phyloP scores from a whole-genome alignment of 108 stramenopile species.

The Stephanodiscus minutulus region DNA sequence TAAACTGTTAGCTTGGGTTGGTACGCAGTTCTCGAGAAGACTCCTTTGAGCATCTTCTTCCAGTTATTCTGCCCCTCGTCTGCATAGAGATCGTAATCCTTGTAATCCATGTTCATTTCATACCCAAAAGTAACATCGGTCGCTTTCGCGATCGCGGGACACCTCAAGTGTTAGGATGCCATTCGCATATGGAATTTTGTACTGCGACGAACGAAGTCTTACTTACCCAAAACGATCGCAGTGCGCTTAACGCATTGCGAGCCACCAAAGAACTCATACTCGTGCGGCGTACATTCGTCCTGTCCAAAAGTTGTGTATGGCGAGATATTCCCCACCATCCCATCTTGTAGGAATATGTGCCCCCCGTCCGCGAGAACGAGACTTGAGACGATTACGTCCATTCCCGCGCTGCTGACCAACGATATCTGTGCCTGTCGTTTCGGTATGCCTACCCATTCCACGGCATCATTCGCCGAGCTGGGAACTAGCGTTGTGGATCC shows the following conservation, averaged over 20 bases:
- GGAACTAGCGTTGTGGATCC: conserved; percentile 57
- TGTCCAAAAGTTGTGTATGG: conserved; percentile 34
- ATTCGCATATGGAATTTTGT: background rate
- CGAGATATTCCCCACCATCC: conserved; percentile 32
- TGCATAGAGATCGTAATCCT: conserved; percentile 30
- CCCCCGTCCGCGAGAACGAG: conserved; percentile 62
- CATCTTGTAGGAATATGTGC: conserved; percentile 65
- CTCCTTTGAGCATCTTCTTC: conserved; percentile 44
- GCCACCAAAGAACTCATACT: conserved; percentile 63
- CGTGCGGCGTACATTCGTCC: conserved; percentile 48
- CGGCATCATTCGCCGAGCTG: conserved; percentile 38
- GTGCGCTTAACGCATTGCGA: conserved; percentile 57
- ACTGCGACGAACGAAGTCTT: background rate
- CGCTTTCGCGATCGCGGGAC: background rate
- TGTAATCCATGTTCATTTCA: conserved; percentile 35
- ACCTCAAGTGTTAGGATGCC: background rate
- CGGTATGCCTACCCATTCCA: conserved; percentile 62
- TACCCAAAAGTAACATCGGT: conserved; percentile 65
- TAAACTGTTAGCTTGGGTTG: conserved; percentile 57
- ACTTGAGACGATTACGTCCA: conserved; percentile 49
- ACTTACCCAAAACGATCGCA: conserved; percentile 42
- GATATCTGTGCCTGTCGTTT: conserved; percentile 68
- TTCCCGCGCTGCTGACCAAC: conserved; percentile 66
- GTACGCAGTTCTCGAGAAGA: conserved; percentile 54
- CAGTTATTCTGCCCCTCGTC: conserved; percentile 34